phyloP scores from a whole-genome alignment of 163 green algal genomes.

The Scenedesmus sp. region DNA sequence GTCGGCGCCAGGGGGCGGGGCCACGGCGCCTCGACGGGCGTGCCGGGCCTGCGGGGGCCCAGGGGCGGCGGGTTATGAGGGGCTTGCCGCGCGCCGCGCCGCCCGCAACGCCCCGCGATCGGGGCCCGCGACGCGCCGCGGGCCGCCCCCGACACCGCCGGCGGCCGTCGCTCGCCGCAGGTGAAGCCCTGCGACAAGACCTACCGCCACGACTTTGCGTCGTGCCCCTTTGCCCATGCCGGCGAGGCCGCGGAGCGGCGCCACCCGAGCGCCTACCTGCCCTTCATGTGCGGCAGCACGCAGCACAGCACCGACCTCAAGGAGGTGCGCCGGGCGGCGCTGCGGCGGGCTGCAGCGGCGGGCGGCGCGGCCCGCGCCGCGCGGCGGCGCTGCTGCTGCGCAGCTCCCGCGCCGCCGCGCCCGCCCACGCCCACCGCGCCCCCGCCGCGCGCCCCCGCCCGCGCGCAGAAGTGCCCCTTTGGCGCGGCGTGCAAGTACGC shows the following conservation, averaged over 20 bases:
- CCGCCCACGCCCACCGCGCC: not conserved
- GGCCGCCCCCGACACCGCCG: no score
- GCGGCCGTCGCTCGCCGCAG: no score
- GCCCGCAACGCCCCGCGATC: no score
- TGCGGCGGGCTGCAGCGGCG: slow-evolving; percentile 60
- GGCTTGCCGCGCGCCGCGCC: no score
- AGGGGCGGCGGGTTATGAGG: no score
- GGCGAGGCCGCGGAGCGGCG: slow-evolving; percentile 69
- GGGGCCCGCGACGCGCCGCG: no score
- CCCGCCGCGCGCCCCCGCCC: not conserved
- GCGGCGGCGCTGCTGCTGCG: no score
- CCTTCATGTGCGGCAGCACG: slow-evolving; percentile 76
- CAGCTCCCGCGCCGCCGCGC: slow-evolving; percentile 14
- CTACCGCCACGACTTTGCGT: slow-evolving; percentile 83
- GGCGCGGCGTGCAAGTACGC: slow-evolving; percentile 84
- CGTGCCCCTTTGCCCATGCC: slow-evolving; percentile 80
- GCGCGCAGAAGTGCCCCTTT: slow-evolving; percentile 63
- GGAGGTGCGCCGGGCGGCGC: slow-evolving; percentile 46
- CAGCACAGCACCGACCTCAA: slow-evolving; percentile 88
- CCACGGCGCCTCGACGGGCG: no score
- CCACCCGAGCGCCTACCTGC: slow-evolving; percentile 70
- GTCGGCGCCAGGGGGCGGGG: no score
- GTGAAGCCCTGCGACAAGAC: slow-evolving; percentile 38
- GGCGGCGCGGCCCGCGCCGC: slow-evolving; percentile 62
- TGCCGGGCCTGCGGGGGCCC: no score